phyloP scores from a whole-genome alignment of 495 filamentous ascomycete species.

The Tuber microsphaerosporum region DNA sequence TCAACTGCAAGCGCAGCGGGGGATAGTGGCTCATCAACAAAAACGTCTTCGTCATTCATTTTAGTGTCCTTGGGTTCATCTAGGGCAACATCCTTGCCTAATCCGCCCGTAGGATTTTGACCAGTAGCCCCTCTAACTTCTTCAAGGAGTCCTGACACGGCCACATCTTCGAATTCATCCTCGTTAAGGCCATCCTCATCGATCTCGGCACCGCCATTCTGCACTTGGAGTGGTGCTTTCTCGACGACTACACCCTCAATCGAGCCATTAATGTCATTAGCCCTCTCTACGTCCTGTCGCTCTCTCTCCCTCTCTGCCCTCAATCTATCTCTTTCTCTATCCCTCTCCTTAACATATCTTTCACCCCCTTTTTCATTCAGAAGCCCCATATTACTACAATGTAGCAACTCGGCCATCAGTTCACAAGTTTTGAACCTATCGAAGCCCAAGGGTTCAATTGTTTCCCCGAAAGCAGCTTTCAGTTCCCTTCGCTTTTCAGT shows the following conservation, averaged over 20 bases:
- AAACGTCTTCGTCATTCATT: conserved; percentile 55
- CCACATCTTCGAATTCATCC: conserved; percentile 91
- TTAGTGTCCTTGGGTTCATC: conserved; percentile 12
- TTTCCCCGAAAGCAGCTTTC: conserved; percentile 76
- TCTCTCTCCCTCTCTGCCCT: conserved; percentile 56
- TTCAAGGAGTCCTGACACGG: conserved; percentile 42
- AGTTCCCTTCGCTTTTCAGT: conserved; percentile 58
- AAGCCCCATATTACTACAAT: conserved; percentile 98
- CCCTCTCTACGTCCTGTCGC: conserved; percentile 24
- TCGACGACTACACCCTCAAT: conserved; percentile 42
- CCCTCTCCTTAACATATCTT: conserved; percentile 69
- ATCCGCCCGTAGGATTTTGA: conserved; percentile 1
- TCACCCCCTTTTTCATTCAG: conserved; percentile 91
- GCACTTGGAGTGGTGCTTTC: conserved; percentile 57
- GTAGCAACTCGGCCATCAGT: conserved; percentile 92
- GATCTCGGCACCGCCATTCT: conserved; percentile 60
- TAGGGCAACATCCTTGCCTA: conserved; percentile 13
- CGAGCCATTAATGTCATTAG: conserved; percentile 26
- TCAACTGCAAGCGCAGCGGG: conserved; percentile 25
- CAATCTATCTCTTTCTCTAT: conserved; percentile 71
- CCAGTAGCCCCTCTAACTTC: conserved; percentile 13
- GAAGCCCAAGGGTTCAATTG: conserved; percentile 92
- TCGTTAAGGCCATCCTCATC: conserved; percentile 47
- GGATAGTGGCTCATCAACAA: conserved; percentile 58
- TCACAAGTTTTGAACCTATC: conserved; percentile 99